Conservation (phyloP, 169 alveolate genomes). For the Besnoitia besnoiti region DNA sequence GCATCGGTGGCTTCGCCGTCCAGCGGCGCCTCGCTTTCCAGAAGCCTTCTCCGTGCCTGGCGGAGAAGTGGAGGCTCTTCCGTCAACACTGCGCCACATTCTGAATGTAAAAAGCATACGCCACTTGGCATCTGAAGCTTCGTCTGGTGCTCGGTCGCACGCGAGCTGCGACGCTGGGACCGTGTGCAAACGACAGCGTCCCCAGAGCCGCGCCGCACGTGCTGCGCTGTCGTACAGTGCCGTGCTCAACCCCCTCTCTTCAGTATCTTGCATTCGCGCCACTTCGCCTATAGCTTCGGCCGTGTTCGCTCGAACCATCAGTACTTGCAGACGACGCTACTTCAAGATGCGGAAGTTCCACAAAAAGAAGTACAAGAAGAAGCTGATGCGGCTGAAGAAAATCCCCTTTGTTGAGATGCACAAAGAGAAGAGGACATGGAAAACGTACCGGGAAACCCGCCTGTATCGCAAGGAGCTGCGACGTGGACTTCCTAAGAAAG, state of each 20-base stretch:
- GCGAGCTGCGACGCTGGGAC: not conserved
- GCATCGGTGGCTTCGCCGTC: not conserved
- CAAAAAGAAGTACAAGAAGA: slow-evolving; percentile 67
- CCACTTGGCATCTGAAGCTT: not conserved
- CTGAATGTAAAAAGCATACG: not conserved
- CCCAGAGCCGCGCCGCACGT: not conserved
- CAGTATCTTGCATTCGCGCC: not conserved
- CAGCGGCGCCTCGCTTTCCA: not conserved
- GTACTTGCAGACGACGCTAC: slow-evolving; percentile 63
- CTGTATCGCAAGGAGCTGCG: slow-evolving; percentile 25
- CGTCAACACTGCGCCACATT: not conserved
- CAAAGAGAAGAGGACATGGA: slow-evolving; percentile 55
- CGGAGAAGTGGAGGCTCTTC: not conserved
- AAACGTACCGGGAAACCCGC: slow-evolving; percentile 40
- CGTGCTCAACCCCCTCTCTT: not conserved
- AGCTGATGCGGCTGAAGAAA: slow-evolving; percentile 52
- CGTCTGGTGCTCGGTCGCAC: not conserved
- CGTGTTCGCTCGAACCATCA: slow-evolving; percentile 21
- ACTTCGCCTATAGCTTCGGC: not conserved
- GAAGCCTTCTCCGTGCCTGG: not conserved
- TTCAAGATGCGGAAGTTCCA: slow-evolving; percentile 67
- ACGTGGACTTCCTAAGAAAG: slow-evolving; percentile 54
- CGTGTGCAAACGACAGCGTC: not conserved
- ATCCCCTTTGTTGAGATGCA: slow-evolving; percentile 61
- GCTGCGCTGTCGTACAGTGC: not conserved